phyloP scores from a whole-genome alignment of 176 grass and related monocot species.

The Aegilops umbellulata region DNA sequence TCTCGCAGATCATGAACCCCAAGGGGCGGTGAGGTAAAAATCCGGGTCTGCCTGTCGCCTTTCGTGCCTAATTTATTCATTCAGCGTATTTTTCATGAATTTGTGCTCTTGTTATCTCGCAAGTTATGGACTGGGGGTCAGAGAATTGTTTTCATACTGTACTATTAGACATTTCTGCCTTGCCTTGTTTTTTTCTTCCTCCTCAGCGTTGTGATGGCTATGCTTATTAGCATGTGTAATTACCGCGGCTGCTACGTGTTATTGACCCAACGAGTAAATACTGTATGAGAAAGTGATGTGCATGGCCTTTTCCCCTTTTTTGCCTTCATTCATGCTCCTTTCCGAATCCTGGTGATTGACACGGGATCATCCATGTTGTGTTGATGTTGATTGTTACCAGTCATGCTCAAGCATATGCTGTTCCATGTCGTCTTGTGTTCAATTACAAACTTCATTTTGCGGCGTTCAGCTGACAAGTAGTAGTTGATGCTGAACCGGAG shows the following conservation, averaged over 20 bases:
- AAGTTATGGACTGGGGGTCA: conserved; percentile 30
- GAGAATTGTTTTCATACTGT: conserved; percentile 44
- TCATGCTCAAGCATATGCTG: neutral
- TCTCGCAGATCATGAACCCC: conserved; percentile 98
- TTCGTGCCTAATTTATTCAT: conserved; percentile 42
- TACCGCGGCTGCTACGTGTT: conserved; percentile 12
- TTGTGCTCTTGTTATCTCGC: conserved; percentile 19
- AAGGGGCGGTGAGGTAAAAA: conserved; percentile 79
- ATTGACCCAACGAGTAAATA: conserved; percentile 34
- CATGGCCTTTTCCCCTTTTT: neutral
- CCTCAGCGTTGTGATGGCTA: conserved; percentile 37
- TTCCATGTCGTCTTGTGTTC: neutral
- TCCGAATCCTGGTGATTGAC: neutral
- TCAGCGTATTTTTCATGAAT: conserved; percentile 24
- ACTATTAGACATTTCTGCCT: conserved; percentile 30
- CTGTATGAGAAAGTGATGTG: conserved; percentile 22
- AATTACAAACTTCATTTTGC: neutral
- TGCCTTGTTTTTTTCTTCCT: conserved; percentile 23
- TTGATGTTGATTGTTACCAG: conserved; percentile 22
- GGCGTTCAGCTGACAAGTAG: no score
- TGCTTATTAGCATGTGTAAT: conserved; percentile 29
- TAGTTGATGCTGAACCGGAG: neutral
- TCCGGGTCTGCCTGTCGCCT: neutral
- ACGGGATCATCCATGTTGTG: neutral
- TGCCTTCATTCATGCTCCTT: neutral